These are phyloP conservation scores for Verticillium nonalfalfae DNA, from an alignment of 2,329 filamentous ascomycete species.

Conservation along the genomic window DNA sequence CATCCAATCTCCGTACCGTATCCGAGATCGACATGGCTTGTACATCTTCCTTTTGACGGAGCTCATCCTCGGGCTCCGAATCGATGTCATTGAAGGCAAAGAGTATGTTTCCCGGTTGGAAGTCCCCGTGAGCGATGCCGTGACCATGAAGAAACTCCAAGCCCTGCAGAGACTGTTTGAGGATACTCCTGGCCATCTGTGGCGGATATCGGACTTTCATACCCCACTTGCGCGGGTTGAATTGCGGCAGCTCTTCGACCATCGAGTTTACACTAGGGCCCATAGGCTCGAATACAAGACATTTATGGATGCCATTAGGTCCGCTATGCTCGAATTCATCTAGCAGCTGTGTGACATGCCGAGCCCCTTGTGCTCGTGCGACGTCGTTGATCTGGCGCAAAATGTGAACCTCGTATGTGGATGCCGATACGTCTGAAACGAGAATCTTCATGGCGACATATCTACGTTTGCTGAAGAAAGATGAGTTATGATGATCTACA, in stretches of 20 bases:
- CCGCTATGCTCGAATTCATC: conserved; percentile 20
- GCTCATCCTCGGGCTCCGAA: conserved; percentile 13
- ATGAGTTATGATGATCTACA: neutral
- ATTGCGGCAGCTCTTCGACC: conserved; percentile 23
- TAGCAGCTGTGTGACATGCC: conserved; percentile 18
- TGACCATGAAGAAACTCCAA: conserved; percentile 29
- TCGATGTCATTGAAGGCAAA: conserved; percentile 22
- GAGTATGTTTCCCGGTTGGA: conserved; percentile 29
- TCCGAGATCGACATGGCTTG: conserved; percentile 15
- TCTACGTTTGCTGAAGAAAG: conserved; percentile 10
- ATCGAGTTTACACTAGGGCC: conserved; percentile 27
- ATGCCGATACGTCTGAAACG: conserved; percentile 9
- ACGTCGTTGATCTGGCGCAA: conserved; percentile 11
- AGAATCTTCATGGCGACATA: conserved; percentile 21
- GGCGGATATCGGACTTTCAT: conserved; percentile 28
- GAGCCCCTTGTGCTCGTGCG: conserved; percentile 12
- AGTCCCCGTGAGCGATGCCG: conserved; percentile 31
- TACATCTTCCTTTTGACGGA: conserved; percentile 18
- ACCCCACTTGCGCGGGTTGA: conserved; percentile 16
- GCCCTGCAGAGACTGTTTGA: conserved; percentile 29
- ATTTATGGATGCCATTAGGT: conserved; percentile 23
- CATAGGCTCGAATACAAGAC: conserved; percentile 23
- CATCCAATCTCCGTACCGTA: conserved; percentile 19
- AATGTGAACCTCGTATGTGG: conserved; percentile 13
- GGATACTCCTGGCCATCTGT: conserved; percentile 31